phyloP scores from a whole-genome alignment of 2,329 filamentous ascomycete species.

The Fusarium equiseti region DNA sequence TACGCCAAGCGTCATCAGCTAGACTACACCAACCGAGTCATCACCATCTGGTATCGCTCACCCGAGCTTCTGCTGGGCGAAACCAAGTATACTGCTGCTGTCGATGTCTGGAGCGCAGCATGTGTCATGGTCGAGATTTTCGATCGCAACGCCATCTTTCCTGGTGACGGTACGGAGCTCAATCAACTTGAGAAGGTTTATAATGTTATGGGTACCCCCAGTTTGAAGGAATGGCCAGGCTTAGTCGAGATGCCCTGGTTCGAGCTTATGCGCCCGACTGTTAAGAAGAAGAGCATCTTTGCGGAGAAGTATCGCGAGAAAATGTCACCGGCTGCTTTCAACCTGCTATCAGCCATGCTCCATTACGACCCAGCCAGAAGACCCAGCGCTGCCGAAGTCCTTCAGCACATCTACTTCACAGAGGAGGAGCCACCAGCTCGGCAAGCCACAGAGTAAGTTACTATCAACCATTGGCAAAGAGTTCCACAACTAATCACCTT shows the following conservation, averaged over 20 bases:
- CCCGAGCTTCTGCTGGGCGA: constrained; percentile 92
- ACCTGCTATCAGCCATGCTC: constrained; percentile 87
- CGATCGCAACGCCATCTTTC: constrained; percentile 91
- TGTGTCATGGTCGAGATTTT: constrained; percentile 98
- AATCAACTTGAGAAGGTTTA: constrained; percentile 98
- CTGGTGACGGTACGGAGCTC: constrained; percentile 94
- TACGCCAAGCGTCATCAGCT: constrained; percentile 92
- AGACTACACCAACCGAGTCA: constrained; percentile 98
- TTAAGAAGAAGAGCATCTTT: constrained; percentile 80
- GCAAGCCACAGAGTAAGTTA: constrained; percentile 84
- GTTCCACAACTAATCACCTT: constrained; percentile 49
- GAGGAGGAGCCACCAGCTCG: constrained; percentile 80
- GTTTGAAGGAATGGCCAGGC: constrained; percentile 84
- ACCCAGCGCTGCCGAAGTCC: constrained; percentile 84
- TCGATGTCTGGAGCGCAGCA: constrained; percentile 97
- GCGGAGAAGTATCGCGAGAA: constrained; percentile 83
- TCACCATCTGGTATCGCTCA: constrained; percentile 89
- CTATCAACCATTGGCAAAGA: neutral
- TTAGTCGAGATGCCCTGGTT: constrained; percentile 98
- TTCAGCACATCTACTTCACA: constrained; percentile 90
- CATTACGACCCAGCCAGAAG: constrained; percentile 87
- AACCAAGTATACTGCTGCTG: constrained; percentile 88
- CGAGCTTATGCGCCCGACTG: constrained; percentile 84
- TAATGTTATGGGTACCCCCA: constrained; percentile 89
- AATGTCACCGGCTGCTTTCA: constrained; percentile 83